These are phyloP conservation scores for Colletotrichum truncatum DNA, from an alignment of 2,329 filamentous ascomycete species.

Conservation along the genomic window DNA sequence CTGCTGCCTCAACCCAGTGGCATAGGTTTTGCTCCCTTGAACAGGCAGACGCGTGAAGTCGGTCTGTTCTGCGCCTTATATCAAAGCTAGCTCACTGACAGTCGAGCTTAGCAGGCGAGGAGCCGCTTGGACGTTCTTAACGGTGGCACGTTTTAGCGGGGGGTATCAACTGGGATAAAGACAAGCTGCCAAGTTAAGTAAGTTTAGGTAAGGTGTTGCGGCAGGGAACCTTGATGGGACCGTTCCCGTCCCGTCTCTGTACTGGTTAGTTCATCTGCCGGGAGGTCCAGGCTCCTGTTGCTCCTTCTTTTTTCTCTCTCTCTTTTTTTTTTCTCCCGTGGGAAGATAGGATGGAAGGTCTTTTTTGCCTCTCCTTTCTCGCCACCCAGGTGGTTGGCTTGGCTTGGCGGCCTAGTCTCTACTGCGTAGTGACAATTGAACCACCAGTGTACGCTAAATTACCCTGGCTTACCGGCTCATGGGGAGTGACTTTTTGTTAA, in stretches of 20 bases:
- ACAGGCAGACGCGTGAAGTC: background rate
- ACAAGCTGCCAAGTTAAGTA: background rate
- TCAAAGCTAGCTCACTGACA: background rate
- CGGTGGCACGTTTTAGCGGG: background rate
- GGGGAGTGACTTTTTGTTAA: background rate
- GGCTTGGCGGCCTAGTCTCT: background rate
- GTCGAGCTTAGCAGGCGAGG: background rate
- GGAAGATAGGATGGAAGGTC: background rate
- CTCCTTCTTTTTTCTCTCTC: background rate
- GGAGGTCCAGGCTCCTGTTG: background rate
- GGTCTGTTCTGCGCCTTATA: too few species aligned
- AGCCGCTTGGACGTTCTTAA: background rate
- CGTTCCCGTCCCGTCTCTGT: background rate
- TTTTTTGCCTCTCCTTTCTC: background rate
- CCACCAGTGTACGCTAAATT: background rate
- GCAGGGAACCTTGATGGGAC: background rate
- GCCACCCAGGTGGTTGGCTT: slow-evolving; percentile 1
- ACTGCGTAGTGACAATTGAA: background rate
- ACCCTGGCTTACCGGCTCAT: background rate
- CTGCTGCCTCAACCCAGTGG: background rate
- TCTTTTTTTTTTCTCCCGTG: background rate
- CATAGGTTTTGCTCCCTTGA: background rate
- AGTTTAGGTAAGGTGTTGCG: background rate
- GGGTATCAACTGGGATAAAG: background rate
- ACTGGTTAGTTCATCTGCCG: background rate